Conservation (phyloP, 768 basidiomycete genomes). For the Trametes sanguinea region DNA sequence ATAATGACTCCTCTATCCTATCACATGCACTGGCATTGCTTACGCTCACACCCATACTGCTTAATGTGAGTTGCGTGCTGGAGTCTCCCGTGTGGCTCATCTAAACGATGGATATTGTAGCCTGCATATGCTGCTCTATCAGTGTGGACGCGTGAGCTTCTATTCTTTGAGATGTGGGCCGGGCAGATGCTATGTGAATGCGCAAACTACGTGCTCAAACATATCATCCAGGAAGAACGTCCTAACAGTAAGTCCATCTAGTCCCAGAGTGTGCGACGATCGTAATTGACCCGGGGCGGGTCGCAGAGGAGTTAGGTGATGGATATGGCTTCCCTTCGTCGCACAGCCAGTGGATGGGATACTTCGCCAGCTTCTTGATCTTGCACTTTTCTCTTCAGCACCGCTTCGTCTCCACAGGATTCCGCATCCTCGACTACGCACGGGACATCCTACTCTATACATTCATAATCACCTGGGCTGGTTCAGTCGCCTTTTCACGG, state of each 20-base stretch:
- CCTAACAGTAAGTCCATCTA: constrained; percentile 53
- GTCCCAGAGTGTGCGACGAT: background rate
- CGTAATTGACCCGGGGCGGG: background rate
- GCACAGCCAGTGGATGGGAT: constrained; percentile 90
- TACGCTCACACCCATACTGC: constrained; percentile 36
- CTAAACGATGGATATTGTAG: constrained; percentile 38
- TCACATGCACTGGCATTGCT: constrained; percentile 34
- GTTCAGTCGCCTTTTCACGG: constrained; percentile 79
- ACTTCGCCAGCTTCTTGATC: constrained; percentile 74
- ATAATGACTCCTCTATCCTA: constrained; percentile 32
- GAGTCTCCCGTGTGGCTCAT: too few relatives aligned
- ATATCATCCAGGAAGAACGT: constrained; percentile 63
- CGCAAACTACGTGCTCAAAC: constrained; percentile 71
- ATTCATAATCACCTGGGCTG: constrained; percentile 57
- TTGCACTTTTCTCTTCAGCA: constrained; percentile 76
- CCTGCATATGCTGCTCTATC: constrained; percentile 78
- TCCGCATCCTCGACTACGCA: constrained; percentile 48
- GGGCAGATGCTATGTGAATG: constrained; percentile 76
- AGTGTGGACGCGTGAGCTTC: constrained; percentile 74
- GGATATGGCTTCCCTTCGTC: constrained; percentile 90
- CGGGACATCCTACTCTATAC: constrained; percentile 51
- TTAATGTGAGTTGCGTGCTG: constrained; percentile 29
- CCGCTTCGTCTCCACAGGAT: constrained; percentile 59
- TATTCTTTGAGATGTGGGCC: constrained; percentile 82
- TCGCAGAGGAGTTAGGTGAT: constrained; percentile 55